Conservation (phyloP, 352 stramenopile genomes). For the Phytophthora citrophthora region DNA sequence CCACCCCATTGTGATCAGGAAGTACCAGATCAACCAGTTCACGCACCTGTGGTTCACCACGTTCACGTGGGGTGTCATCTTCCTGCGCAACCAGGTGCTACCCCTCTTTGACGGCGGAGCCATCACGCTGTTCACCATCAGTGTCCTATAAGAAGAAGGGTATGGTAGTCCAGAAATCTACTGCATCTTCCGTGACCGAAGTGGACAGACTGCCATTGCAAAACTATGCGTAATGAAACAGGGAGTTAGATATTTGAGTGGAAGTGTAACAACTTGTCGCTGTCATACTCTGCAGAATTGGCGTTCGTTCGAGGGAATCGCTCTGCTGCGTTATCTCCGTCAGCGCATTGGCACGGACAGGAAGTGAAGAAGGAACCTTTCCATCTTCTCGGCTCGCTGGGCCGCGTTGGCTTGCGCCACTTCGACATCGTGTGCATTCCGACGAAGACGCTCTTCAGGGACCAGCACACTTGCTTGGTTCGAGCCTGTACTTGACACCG, state of each 20-base stretch:
- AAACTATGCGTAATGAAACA: constrained; percentile 34
- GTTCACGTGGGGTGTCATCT: constrained; percentile 99
- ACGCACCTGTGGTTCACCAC: constrained; percentile 99
- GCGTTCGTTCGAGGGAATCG: constrained; percentile 12
- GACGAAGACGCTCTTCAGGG: constrained; percentile 65
- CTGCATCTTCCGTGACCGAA: constrained; percentile 17
- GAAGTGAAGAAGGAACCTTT: constrained; percentile 72
- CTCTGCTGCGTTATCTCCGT: constrained; percentile 19
- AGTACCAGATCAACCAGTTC: constrained; percentile 99
- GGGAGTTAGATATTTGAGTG: constrained; percentile 32
- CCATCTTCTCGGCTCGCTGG: constrained; percentile 75
- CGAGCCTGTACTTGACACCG: constrained; percentile 33
- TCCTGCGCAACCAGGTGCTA: constrained; percentile 96
- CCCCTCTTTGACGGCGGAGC: constrained; percentile 97
- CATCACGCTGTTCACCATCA: constrained; percentile 97
- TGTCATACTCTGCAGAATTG: constrained; percentile 19
- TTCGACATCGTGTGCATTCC: constrained; percentile 62
- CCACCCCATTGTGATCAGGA: constrained; percentile 98
- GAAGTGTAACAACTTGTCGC: neutral
- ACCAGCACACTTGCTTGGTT: constrained; percentile 46
- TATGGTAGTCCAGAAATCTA: constrained; percentile 14
- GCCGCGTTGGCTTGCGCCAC: constrained; percentile 55
- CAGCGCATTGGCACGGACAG: constrained; percentile 60
- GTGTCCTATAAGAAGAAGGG: constrained; percentile 64
- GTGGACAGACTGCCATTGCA: constrained; percentile 10